Conservation (phyloP, 768 basidiomycete species). For the Mycena rebaudengoi region DNA sequence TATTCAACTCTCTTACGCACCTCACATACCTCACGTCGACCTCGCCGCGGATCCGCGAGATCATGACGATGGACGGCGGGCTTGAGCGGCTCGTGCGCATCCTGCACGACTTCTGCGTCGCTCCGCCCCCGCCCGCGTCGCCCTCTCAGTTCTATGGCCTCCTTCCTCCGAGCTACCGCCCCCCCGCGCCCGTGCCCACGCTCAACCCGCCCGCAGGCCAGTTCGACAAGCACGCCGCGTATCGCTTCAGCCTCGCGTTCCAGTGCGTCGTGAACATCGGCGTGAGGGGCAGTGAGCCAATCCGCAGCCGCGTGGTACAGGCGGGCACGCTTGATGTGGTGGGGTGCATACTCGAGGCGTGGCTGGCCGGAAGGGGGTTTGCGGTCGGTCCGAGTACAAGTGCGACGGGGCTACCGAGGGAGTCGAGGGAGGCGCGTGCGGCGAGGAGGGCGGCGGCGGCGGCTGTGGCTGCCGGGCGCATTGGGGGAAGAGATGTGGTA, state of each 20-base stretch:
- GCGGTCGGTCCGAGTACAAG: conserved; percentile 83
- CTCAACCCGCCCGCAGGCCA: conserved; percentile 64
- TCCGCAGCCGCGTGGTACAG: conserved; percentile 91
- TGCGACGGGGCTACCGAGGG: conserved; percentile 77
- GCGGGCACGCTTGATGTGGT: conserved; percentile 94
- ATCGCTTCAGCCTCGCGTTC: conserved; percentile 92
- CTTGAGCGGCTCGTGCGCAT: conserved; percentile 95
- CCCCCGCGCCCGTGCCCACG: conserved; percentile 63
- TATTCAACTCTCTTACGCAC: conserved; percentile 95
- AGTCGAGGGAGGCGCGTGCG: conserved; percentile 71
- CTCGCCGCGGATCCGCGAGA: conserved; percentile 96
- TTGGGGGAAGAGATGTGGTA: conserved; percentile 27
- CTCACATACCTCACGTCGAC: conserved; percentile 97
- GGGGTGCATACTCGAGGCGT: conserved; percentile 92
- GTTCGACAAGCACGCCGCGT: conserved; percentile 86
- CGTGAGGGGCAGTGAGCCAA: conserved; percentile 92
- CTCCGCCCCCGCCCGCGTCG: conserved; percentile 83
- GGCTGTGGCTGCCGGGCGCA: conserved; percentile 52
- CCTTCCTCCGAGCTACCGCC: conserved; percentile 66
- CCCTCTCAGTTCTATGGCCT: conserved; percentile 82
- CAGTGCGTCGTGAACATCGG: conserved; percentile 98
- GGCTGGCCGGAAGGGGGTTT: conserved; percentile 89
- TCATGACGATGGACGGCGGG: conserved; percentile 97
- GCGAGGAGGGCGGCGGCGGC: conserved; percentile 69
- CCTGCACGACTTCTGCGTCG: conserved; percentile 86